A percentile compares a stretch with the other conserved stretches of the same genome.
Evolutionary conservation across 768 basidiomycete genomes (phyloP).

Genomic region (Psilocybe cubensis): DNA sequence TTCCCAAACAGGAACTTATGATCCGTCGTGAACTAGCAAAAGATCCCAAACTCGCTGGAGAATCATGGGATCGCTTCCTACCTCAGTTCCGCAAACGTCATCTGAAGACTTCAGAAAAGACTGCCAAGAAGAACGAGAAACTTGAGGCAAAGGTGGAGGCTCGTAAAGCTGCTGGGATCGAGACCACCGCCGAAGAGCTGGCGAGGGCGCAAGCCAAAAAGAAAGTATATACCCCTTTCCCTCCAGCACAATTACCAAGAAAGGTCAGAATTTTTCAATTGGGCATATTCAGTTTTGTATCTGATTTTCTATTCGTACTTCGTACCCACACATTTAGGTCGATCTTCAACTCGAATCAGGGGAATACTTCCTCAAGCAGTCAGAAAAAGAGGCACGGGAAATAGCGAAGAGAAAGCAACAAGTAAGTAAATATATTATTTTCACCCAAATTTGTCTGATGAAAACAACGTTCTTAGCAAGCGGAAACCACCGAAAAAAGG

Average conservation of each 20-base stretch:
- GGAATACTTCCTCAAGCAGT: constrained; percentile 95
- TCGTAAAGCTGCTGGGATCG: constrained; percentile 67
- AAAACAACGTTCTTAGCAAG: constrained; percentile 60
- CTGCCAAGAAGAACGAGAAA: constrained; percentile 83
- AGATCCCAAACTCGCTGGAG: constrained; percentile 92
- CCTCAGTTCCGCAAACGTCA: constrained; percentile 95
- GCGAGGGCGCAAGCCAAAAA: constrained; percentile 47
- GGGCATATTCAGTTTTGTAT: background rate
- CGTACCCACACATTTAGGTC: constrained; percentile 46
- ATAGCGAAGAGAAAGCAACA: constrained; percentile 75
- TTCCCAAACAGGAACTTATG: constrained; percentile 83
- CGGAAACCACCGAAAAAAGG: constrained; percentile 68
- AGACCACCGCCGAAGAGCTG: constrained; percentile 34
- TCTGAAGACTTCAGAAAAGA: constrained; percentile 93
- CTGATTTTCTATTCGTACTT: background rate
- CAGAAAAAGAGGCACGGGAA: constrained; percentile 83
- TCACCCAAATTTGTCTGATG: background rate
- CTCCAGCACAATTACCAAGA: constrained; percentile 89
- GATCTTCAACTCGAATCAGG: constrained; percentile 95
- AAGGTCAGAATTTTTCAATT: constrained; percentile 61
- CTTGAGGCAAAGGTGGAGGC: constrained; percentile 63
- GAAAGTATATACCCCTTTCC: constrained; percentile 98
- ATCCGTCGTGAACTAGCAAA: constrained; percentile 97
- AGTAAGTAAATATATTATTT: constrained; percentile 42
- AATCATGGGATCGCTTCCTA: constrained; percentile 97